Conservation (phyloP, 2,329 filamentous ascomycete species). For the Madurella fahalii region DNA sequence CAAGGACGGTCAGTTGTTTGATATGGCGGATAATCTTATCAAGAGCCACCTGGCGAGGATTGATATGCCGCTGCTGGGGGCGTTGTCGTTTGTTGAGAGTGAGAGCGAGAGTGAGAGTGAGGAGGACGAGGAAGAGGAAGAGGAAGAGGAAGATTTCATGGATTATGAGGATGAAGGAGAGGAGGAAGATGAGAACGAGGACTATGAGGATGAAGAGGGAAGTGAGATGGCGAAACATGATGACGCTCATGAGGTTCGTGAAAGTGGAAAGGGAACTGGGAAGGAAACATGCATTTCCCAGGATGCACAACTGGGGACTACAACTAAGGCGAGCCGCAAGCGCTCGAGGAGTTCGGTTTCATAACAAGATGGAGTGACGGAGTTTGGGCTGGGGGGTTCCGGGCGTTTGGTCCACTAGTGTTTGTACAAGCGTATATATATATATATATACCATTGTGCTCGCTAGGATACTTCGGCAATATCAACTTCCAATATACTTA, state of each 20-base stretch:
- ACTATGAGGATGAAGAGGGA: conserved; percentile 19
- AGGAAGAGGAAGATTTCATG: conserved; percentile 27
- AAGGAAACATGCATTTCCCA: not conserved
- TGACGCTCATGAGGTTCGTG: not conserved
- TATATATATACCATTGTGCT: too few relatives aligned
- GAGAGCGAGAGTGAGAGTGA: conserved; percentile 36
- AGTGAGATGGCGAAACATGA: conserved; percentile 10
- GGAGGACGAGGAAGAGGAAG: conserved; percentile 25
- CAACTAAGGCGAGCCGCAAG: conserved; percentile 8
- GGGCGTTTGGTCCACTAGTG: too few relatives aligned
- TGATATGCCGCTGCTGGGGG: conserved; percentile 44
- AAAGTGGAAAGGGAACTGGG: not conserved
- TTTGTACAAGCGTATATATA: too few relatives aligned
- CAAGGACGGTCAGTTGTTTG: conserved; percentile 41
- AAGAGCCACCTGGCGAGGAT: conserved; percentile 44
- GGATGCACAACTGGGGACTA: conserved; percentile 12
- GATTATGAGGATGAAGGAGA: conserved; percentile 29
- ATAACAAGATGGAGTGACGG: conserved; percentile 3
- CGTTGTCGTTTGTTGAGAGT: conserved; percentile 43
- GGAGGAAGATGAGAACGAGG: conserved; percentile 25
- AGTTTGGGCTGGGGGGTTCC: not conserved
- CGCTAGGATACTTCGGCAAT: too few relatives aligned
- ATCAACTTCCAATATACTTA: too few relatives aligned
- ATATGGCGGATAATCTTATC: conserved; percentile 45
- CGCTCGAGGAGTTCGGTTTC: conserved; percentile 11